Conservation (phyloP, 352 stramenopile species). For the Peronosclerospora sorghi region DNA sequence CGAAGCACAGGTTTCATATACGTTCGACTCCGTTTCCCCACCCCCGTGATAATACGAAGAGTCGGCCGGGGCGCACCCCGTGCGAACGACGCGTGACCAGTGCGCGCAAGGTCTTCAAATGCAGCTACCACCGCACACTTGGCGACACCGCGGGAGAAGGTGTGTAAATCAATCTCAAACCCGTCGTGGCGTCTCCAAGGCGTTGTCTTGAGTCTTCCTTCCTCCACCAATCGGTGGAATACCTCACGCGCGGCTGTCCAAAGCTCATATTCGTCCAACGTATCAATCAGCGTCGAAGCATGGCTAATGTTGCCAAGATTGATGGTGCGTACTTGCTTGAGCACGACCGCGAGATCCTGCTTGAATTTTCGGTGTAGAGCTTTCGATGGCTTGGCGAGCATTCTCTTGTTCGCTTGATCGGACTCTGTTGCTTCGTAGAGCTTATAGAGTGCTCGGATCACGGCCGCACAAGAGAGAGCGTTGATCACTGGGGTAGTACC, state of each 20-base stretch:
- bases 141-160: constrained; percentile 45
- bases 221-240: constrained; percentile 41
- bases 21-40: constrained; percentile 46
- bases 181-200: constrained; percentile 42
- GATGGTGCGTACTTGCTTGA: constrained; percentile 31
- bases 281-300: constrained; percentile 46
- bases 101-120: constrained; percentile 33
- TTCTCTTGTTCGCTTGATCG: constrained; percentile 1
- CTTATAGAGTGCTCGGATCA: constrained; percentile 42
- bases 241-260: constrained; percentile 32
- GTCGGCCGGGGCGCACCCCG: constrained; percentile 23
- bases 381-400: constrained; percentile 1
- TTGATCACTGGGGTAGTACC: constrained; percentile 26
- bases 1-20: constrained; percentile 52
- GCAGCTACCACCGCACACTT: constrained; percentile 63
- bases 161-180: constrained; percentile 64
- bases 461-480: constrained; percentile 32
- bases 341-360: constrained; percentile 33
- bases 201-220: constrained; percentile 29
- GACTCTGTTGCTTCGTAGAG: constrained; percentile 6
- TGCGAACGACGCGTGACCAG: constrained; percentile 14
- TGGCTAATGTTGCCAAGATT: constrained; percentile 35
- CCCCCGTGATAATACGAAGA: constrained; percentile 62
- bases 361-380: constrained; percentile 16
- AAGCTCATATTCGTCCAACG: constrained; percentile 37